These are phyloP conservation scores for Cenchrus fungigraminus DNA, from an alignment of 176 grass and related monocot genomes.

Conservation along the genomic window DNA sequence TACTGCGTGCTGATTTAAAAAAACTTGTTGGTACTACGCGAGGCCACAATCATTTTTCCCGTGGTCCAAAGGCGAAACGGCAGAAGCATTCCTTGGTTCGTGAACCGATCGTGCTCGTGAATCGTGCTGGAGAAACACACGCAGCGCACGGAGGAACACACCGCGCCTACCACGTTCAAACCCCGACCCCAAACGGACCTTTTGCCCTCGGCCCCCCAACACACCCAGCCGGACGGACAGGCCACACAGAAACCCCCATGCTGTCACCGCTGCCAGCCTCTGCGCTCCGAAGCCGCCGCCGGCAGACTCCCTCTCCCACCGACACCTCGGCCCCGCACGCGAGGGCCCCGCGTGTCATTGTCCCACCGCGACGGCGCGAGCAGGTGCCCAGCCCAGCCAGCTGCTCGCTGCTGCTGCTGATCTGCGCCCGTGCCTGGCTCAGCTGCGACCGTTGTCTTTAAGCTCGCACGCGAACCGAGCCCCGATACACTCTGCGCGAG, in stretches of 20 bases:
- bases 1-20: too few relatives aligned
- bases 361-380: not conserved
- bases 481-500: not conserved
- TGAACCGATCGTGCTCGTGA: too few relatives aligned
- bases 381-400: not conserved
- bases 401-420: not conserved
- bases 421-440: not conserved
- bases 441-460: constrained; percentile 32
- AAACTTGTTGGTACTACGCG: too few relatives aligned
- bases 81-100: too few relatives aligned
- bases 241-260: not conserved
- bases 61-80: too few relatives aligned
- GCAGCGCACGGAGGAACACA: not conserved
- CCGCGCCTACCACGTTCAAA: constrained; percentile 35
- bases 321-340: not conserved
- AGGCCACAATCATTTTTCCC: too few relatives aligned
- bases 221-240: not conserved
- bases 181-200: not conserved
- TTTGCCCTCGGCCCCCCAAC: not conserved
- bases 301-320: not conserved
- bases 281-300: not conserved
- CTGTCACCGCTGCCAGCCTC: not conserved
- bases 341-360: not conserved
- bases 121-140: not conserved
- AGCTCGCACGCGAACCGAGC: constrained; percentile 5